Percentiles rank a stretch among this genome's conserved stretches.
phyloP scores from a whole-genome alignment of 352 stramenopile species.

The Aphanomyces astaci region DNA sequence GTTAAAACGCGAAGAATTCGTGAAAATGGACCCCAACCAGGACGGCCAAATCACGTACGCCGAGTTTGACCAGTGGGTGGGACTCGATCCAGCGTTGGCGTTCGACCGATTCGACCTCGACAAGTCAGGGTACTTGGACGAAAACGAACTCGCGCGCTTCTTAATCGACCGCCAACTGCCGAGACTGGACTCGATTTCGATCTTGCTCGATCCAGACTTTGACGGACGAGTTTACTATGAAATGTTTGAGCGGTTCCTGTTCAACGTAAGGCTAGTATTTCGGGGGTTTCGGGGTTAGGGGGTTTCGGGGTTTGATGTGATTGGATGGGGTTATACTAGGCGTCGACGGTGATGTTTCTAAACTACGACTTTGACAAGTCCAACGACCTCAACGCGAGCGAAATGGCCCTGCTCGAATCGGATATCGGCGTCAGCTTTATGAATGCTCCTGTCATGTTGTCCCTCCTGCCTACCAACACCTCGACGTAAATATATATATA shows the following conservation, averaged over 20 bases:
- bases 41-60: slow-evolving; percentile 52
- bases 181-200: slow-evolving; percentile 50
- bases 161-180: slow-evolving; percentile 68
- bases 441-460: slow-evolving; percentile 31
- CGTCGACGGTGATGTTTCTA: slow-evolving; percentile 52
- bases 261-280: slow-evolving; percentile 10
- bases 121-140: slow-evolving; percentile 77
- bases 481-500: neutral
- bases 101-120: slow-evolving; percentile 79
- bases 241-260: slow-evolving; percentile 22
- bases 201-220: slow-evolving; percentile 71
- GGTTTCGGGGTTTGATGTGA: too few relatives aligned
- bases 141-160: slow-evolving; percentile 63
- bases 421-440: slow-evolving; percentile 50
- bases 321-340: slow-evolving; percentile 23
- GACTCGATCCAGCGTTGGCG: slow-evolving; percentile 59
- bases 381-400: slow-evolving; percentile 39
- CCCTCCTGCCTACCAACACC: neutral
- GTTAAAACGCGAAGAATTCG: slow-evolving; percentile 52
- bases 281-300: too few relatives aligned
- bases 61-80: slow-evolving; percentile 67
- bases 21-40: slow-evolving; percentile 39
- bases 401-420: slow-evolving; percentile 59
- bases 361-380: slow-evolving; percentile 72
- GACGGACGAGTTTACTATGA: slow-evolving; percentile 76